phyloP scores from a whole-genome alignment of 2,329 filamentous ascomycete genomes.

The Clarireedia sp. region DNA sequence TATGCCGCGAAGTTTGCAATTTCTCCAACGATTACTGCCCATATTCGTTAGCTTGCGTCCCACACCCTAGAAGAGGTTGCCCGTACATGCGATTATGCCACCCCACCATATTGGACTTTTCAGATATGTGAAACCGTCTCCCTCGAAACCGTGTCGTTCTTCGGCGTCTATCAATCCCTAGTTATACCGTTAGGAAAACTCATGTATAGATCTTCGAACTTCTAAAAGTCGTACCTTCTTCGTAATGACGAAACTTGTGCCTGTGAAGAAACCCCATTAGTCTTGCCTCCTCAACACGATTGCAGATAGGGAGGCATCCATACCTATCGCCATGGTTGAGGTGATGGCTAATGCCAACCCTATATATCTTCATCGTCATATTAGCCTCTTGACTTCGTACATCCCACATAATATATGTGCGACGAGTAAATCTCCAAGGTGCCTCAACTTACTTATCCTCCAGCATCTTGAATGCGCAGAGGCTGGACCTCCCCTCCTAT shows the following conservation, averaged over 20 bases:
- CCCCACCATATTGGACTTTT: conserved; percentile 97
- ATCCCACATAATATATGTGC: not conserved
- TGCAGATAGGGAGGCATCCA: conserved; percentile 32
- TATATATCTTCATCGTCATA: conserved; percentile 52
- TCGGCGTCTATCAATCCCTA: conserved; percentile 86
- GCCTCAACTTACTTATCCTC: conserved; percentile 37
- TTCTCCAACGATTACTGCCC: conserved; percentile 79
- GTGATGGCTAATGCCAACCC: conserved; percentile 67
- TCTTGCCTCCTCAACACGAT: not conserved
- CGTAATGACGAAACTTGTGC: conserved; percentile 96
- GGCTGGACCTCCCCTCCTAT: conserved; percentile 16
- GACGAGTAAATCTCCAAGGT: not conserved
- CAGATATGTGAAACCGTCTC: conserved; percentile 90
- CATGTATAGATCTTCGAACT: not conserved
- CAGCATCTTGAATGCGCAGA: conserved; percentile 30
- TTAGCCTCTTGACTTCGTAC: conserved; percentile 15
- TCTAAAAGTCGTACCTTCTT: conserved; percentile 65
- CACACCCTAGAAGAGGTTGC: conserved; percentile 12
- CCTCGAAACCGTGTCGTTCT: conserved; percentile 89
- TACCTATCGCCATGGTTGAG: conserved; percentile 71
- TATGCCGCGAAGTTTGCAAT: conserved; percentile 97
- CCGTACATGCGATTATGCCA: conserved; percentile 78
- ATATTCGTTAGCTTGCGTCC: conserved; percentile 22
- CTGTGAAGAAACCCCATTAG: conserved; percentile 37
- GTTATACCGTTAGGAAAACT: conserved; percentile 7